Evolutionary conservation across 148 eudicot genomes (phyloP).

Genomic region (Suaeda aralocaspica): DNA sequence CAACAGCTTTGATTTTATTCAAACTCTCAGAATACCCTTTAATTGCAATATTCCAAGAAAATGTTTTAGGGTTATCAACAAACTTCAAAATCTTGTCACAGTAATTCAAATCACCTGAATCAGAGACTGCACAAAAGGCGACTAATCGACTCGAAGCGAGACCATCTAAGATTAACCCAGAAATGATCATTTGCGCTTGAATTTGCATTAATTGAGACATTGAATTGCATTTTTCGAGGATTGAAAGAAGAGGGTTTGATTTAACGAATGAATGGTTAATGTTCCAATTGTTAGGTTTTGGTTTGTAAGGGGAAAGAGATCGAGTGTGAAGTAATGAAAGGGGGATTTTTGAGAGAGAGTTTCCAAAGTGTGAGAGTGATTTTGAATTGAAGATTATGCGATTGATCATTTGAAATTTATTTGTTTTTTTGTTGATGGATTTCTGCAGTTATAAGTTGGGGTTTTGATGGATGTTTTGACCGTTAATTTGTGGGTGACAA

Average conservation of each 20-base stretch:
- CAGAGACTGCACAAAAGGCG: conserved; percentile 55
- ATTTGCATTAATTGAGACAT: conserved; percentile 47
- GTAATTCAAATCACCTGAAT: conserved; percentile 34
- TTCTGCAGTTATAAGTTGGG: background rate
- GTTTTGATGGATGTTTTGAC: background rate
- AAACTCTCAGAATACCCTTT: conserved; percentile 37
- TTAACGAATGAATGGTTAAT: conserved; percentile 47
- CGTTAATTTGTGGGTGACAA: background rate
- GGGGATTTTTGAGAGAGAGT: conserved; percentile 3
- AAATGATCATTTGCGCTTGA: conserved; percentile 47
- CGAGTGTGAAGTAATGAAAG: conserved; percentile 26
- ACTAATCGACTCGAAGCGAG: conserved; percentile 51
- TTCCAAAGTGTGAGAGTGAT: conserved; percentile 6
- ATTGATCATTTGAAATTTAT: conserved; percentile 31
- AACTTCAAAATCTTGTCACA: conserved; percentile 32
- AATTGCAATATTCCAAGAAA: conserved; percentile 53
- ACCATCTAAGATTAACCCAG: conserved; percentile 41
- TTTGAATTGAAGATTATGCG: conserved; percentile 10
- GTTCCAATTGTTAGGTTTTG: conserved; percentile 48
- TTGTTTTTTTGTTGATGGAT: background rate
- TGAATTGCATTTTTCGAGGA: conserved; percentile 43
- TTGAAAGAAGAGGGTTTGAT: conserved; percentile 48
- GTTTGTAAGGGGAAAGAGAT: conserved; percentile 37
- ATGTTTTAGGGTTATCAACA: conserved; percentile 32
- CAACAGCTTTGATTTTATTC: conserved; percentile 25